Percentiles rank a stretch among this genome's conserved stretches.
phyloP scores from a whole-genome alignment of 139 green algal genomes.

The Edaphochlamys debaryana region DNA sequence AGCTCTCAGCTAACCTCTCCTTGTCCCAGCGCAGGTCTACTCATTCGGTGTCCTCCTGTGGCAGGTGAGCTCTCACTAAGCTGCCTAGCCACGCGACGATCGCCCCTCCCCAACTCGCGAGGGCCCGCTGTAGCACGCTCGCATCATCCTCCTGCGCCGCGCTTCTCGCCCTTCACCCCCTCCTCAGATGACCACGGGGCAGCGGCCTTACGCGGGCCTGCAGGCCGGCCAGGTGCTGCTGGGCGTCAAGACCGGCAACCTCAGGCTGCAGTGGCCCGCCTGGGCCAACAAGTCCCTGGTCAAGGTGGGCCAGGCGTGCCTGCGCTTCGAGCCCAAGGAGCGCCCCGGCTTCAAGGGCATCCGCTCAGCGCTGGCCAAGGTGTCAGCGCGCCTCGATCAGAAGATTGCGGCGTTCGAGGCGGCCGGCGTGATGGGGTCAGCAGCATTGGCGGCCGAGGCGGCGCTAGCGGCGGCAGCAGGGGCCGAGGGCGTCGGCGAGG shows the following conservation, averaged over 20 bases:
- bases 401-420: conserved; percentile 26
- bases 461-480: no score
- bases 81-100: no score
- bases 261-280: conserved; percentile 42
- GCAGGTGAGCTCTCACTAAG: no score
- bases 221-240: conserved; percentile 47
- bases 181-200: conserved; percentile 40
- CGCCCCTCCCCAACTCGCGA: no score
- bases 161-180: no score
- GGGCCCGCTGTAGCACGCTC: no score
- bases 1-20: no score
- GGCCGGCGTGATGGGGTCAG: neutral
- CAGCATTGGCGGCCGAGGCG: no score
- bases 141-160: no score
- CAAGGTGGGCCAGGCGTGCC: conserved; percentile 34
- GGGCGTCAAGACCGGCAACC: conserved; percentile 42
- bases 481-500: no score
- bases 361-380: conserved; percentile 20
- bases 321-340: conserved; percentile 42
- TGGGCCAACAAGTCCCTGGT: conserved; percentile 29
- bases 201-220: conserved; percentile 47
- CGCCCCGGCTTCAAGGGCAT: conserved; percentile 39
- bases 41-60: conserved; percentile 50
- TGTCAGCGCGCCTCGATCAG: conserved; percentile 2
- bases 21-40: conserved; percentile 49